Conservation (phyloP, 208 protist species). For the Wallacemonas sp. region DNA sequence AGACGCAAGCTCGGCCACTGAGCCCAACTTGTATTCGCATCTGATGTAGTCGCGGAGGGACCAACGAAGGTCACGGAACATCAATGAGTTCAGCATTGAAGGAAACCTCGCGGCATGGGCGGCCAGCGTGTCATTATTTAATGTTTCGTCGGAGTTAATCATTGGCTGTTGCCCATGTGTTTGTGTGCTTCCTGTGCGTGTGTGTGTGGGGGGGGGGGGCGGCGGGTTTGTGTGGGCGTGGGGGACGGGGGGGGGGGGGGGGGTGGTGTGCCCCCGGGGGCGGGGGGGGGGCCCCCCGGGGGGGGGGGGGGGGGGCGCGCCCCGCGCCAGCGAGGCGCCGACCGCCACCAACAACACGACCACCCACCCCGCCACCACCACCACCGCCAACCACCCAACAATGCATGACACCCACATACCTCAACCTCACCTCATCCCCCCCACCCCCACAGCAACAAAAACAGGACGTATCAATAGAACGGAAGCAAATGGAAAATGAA, state of each 20-base stretch:
- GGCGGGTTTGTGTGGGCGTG: not conserved
- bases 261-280: too few species aligned
- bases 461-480: not conserved
- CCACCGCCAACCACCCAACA: not conserved
- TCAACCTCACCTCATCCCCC: not conserved
- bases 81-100: not conserved
- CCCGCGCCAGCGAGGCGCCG: not conserved
- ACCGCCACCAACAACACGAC: not conserved
- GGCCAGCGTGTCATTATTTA: conserved; percentile 10
- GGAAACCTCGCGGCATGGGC: not conserved
- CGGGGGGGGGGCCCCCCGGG: too few species aligned
- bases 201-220: not conserved
- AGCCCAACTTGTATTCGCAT: not conserved
- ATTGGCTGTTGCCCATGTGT: conserved; percentile 3
- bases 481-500: not conserved
- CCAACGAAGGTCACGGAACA: not conserved
- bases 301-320: too few species aligned
- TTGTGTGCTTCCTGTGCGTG: not conserved
- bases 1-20: not conserved
- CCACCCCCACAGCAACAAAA: not conserved
- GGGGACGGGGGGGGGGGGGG: not conserved
- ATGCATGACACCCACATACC: not conserved
- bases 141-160: conserved; percentile 3
- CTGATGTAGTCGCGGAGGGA: not conserved
- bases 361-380: not conserved